phyloP scores from a whole-genome alignment of 2,329 filamentous ascomycete species.

The Coniochaeta sp. region DNA sequence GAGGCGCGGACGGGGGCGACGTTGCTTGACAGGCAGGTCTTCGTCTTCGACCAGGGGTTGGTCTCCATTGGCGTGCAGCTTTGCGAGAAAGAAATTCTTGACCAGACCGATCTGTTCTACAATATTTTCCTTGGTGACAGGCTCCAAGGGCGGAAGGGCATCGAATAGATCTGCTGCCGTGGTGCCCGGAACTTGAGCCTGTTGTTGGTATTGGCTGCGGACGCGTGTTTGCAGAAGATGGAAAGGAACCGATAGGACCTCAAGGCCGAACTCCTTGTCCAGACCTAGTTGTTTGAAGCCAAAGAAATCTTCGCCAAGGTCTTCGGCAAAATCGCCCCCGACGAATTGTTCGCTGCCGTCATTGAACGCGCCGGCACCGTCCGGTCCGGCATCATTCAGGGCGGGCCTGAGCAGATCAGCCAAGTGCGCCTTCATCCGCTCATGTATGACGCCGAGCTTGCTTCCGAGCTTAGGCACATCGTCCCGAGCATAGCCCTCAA shows the following conservation, averaged over 20 bases:
- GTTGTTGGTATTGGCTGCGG: constrained; percentile 74
- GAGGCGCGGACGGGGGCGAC: constrained; percentile 60
- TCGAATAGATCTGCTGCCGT: constrained; percentile 57
- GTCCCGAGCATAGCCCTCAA: constrained; percentile 86
- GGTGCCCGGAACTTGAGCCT: constrained; percentile 55
- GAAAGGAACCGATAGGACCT: constrained; percentile 83
- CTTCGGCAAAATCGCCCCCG: constrained; percentile 93
- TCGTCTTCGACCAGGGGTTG: constrained; percentile 88
- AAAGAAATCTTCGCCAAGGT: constrained; percentile 98
- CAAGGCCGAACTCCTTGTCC: constrained; percentile 81
- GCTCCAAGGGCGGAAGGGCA: constrained; percentile 61
- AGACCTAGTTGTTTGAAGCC: constrained; percentile 93
- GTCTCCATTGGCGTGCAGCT: constrained; percentile 76
- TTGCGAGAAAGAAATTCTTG: constrained; percentile 84
- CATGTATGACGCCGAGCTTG: constrained; percentile 79
- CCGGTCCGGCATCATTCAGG: constrained; percentile 68
- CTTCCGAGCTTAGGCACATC: constrained; percentile 80
- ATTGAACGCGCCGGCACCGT: constrained; percentile 87
- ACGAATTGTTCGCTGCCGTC: constrained; percentile 97
- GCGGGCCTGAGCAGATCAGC: constrained; percentile 91
- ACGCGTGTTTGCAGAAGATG: constrained; percentile 91
- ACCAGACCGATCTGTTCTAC: constrained; percentile 78
- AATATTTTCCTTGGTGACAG: constrained; percentile 73
- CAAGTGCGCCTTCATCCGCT: constrained; percentile 88
- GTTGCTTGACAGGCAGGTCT: constrained; percentile 87